Evolutionary conservation across 768 basidiomycete species (phyloP).

Genomic region (Lactarius indigo): DNA sequence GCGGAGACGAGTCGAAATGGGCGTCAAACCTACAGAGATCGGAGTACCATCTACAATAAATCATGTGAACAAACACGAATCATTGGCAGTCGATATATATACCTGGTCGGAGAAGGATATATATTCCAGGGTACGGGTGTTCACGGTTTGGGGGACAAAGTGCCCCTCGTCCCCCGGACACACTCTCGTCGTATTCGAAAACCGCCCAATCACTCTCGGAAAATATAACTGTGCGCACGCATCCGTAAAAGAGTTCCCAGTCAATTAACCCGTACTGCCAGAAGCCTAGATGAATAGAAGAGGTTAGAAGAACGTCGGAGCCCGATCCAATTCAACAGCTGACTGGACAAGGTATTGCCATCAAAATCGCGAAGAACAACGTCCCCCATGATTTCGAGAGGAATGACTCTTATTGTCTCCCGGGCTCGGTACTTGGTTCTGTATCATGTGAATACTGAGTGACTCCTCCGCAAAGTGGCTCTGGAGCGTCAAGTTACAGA

Average conservation of each 20-base stretch:
- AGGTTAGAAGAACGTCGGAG: background rate
- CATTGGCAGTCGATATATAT: background rate
- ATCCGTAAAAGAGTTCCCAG: background rate
- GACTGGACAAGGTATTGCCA: background rate
- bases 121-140: background rate
- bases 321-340: background rate
- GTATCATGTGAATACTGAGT: too few relatives aligned
- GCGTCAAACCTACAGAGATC: background rate
- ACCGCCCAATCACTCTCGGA: background rate
- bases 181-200: background rate
- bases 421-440: too few relatives aligned
- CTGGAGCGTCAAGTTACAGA: too few relatives aligned
- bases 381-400: background rate
- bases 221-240: background rate
- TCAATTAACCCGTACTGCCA: background rate
- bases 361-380: background rate
- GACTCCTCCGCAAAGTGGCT: too few relatives aligned
- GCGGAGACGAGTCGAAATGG: background rate
- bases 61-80: background rate
- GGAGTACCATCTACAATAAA: background rate
- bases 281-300: background rate
- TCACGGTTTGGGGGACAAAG: background rate
- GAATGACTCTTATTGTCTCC: too few relatives aligned
- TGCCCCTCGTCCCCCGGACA: background rate
- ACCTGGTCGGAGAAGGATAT: background rate